phyloP scores from a whole-genome alignment of 2,329 filamentous ascomycete species.

The Microdochium bolleyi region DNA sequence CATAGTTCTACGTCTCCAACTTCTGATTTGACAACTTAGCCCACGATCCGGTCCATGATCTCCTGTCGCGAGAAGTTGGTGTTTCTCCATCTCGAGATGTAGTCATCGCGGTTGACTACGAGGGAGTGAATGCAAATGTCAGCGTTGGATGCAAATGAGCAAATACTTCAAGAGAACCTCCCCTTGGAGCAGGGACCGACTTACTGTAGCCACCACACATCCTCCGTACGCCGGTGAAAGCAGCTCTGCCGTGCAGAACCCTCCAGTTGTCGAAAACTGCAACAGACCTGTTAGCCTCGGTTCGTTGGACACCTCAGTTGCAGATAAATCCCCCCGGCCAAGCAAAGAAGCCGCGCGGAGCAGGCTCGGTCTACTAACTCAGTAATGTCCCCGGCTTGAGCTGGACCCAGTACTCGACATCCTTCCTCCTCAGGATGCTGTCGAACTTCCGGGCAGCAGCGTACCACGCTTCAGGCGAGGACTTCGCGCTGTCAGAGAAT shows the following conservation, averaged over 20 bases:
- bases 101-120: conserved; percentile 75
- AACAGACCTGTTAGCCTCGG: background rate
- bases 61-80: conserved; percentile 52
- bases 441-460: conserved; percentile 69
- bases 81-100: conserved; percentile 65
- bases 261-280: conserved; percentile 95
- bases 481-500: conserved; percentile 27
- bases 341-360: conserved; percentile 7
- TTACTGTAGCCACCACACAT: conserved; percentile 89
- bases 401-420: conserved; percentile 72
- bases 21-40: conserved; percentile 6
- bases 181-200: conserved; percentile 30
- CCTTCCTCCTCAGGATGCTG: conserved; percentile 53
- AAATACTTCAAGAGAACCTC: conserved; percentile 4
- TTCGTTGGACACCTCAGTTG: background rate
- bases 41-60: conserved; percentile 27
- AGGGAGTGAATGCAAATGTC: too few relatives aligned
- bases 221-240: conserved; percentile 75
- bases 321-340: background rate
- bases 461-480: conserved; percentile 62
- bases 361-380: conserved; percentile 42
- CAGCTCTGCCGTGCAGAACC: conserved; percentile 77
- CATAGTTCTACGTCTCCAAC: too few relatives aligned
- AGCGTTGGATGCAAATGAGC: too few relatives aligned
- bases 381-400: conserved; percentile 70